phyloP scores from a whole-genome alignment of 352 stramenopile species.

The Globisporangium echinulatum region DNA sequence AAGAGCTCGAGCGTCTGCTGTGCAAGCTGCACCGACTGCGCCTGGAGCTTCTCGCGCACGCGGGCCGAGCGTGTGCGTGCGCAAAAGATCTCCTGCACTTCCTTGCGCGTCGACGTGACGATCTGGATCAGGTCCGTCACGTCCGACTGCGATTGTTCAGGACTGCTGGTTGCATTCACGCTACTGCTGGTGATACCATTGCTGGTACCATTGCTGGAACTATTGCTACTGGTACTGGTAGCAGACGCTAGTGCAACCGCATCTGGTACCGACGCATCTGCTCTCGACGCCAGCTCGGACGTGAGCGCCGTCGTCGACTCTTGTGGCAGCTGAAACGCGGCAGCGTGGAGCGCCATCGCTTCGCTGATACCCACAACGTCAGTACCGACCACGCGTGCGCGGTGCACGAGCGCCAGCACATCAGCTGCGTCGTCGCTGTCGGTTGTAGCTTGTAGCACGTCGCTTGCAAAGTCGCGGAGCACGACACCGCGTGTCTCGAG shows the following conservation, averaged over 20 bases:
- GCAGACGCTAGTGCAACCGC: neutral
- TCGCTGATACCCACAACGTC: constrained; percentile 26
- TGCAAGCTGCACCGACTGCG: constrained; percentile 49
- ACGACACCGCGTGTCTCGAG: constrained; percentile 28
- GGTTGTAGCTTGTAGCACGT: constrained; percentile 4
- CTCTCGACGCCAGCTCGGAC: neutral
- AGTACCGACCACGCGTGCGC: constrained; percentile 24
- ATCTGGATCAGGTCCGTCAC: constrained; percentile 61
- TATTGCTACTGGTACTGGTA: too few relatives aligned
- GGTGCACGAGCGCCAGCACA: constrained; percentile 19
- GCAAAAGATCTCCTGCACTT: constrained; percentile 31
- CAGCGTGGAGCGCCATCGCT: constrained; percentile 38
- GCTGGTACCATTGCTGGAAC: too few relatives aligned
- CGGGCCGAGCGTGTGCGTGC: constrained; percentile 54
- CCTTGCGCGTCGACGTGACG: constrained; percentile 37
- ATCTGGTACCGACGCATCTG: neutral
- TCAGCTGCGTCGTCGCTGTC: constrained; percentile 6
- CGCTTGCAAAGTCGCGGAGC: constrained; percentile 28
- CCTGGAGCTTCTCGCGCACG: constrained; percentile 63
- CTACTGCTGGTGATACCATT: neutral
- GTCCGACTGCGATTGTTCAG: constrained; percentile 13
- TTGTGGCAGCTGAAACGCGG: constrained; percentile 26
- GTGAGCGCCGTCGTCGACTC: neutral
- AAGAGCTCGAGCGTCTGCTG: constrained; percentile 60
- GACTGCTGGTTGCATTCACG: neutral